Evolutionary conservation across 2,329 filamentous ascomycete species (phyloP), one percentile per base, ranked within the genome.

Genomic region (Daldinia sp.): DNA sequence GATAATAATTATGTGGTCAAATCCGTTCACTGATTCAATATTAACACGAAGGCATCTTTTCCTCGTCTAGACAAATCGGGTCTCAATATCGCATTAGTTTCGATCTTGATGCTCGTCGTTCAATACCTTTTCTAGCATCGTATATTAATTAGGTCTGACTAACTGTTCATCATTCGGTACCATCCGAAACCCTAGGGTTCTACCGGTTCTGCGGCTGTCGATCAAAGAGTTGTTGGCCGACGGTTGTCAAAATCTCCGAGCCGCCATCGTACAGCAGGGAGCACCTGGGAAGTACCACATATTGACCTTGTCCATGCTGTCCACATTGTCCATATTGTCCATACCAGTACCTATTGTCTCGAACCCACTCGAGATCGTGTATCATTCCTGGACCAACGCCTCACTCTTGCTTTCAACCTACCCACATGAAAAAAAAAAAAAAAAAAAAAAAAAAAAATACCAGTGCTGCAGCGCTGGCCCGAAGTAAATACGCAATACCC

Each of bases 201-300:
- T 35, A 11, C 34, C 41, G n/a, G 23, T 19, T 7, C 39, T 52
- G 39, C 45, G 61, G 13, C 54, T 48, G 59, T 49, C 49, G 55
- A 66, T 66, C 63, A 60, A 49, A 45, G 27, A 48, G 17, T 17
- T 55, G 39, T 52, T 48, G 43, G 60, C 62, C 30, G 30, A 53
- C 27, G 29, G 58, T 35, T 58, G 21, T 50, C 47, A 30, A 60
- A 54, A 60, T 55, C 63, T 61, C 63, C 63, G 63, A 50, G 60
- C 54, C 50, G 60, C 62, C 63, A 63, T 66, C 39, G 23, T 61
- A 55, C 51, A 25, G 49, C 49, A 53, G 51, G 51, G 51, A 48
- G 35, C 27, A 58, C 35, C 25, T n/a, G n/a, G n/a, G n/a, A n/a
- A n/a, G n/a, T n/a, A n/a, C n/a, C n/a, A n/a, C n/a, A n/a, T n/a